Base-by-base conservation (phyloP, 371 early-diverging fungal genomes). In the Fennellomyces sp. region DNA sequence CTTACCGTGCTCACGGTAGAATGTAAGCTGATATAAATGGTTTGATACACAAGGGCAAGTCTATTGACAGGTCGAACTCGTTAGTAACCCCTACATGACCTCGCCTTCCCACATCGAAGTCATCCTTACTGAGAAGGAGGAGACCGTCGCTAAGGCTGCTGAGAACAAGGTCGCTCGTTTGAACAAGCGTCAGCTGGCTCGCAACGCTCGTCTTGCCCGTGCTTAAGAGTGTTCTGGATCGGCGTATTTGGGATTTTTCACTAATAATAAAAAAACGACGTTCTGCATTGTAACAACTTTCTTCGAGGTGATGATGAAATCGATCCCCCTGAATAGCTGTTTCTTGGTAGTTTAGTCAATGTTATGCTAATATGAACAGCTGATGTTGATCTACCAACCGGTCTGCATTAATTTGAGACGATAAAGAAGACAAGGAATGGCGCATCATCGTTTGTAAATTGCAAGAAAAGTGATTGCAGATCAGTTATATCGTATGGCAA, bases 1-100 rank as follows among this genome's bases (percentile, higher is more conserved):
- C 95, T 45, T 97, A 94, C 92, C 93, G 99, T 83, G 99, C 99
- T 68, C 97, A 98, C 89, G 99, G 99, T 86, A 89, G 99, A 51
- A 70, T 70, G 59, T 59, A 59, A 48, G 59, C 41, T 38, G 10
- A 3, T 26, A 3, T 50, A 39, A 19, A 30, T 27, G 11, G 21
- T 4, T 51, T 13, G 36, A n/a, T 7, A 11, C n/a, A 30, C 1
- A 39, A 0, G 39, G 29, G 2, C 31, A 7, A 35, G 13, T 39
- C 5, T 17, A 10, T 38, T 5, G 19, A 15, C 4, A 51, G 23
- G 36, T 2, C 13, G 26, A 8, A 21, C 15, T 19, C 17, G 27
- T 21, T 38, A 61, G 54, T 73, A 88, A 88, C 86, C 79, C 98
- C 63, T 99, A 93, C 93, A 94, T 95, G 93, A 87, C 88, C 77